Evolutionary conservation across 2,329 filamentous ascomycete species (phyloP), one percentile per base, ranked within the genome.

Genomic region (Aspergillus sp.): DNA sequence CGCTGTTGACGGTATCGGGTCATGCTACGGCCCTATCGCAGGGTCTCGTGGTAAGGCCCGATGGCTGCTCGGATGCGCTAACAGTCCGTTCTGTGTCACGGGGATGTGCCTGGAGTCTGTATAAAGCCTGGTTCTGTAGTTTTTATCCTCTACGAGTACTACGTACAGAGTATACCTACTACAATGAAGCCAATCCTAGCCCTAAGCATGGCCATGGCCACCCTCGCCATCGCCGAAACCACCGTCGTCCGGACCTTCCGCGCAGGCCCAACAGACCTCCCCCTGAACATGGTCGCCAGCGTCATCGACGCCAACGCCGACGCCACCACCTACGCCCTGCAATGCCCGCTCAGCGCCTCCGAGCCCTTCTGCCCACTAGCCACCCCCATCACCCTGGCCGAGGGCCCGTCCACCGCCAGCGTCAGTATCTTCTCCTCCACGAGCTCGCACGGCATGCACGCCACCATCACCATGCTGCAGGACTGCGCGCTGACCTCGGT

Each of bases 341-440:
- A 47, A 7, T 58, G 56, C 38, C 34, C 43, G 5, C 27, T 26
- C 12, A 35, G 12, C 12, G 28, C 42, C 32, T 36, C 28, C 5
- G 12, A 19, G 4, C 26, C 40, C 5, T 26, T 19, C 29, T 58
- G 54, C 45, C 43, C 29, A 3, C 42, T 50, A 5, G 33, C 43
- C 3, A 46, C 44, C 9, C 54, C 53, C 2, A 8, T 53, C 7
- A 58, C 56, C 42, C 27, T 54, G 3, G 56, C 53, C 27, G 44
- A 53, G 34, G 54, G 56, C 4, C 54, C 53, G 6, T 58, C 56
- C 8, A 58, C 54, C 42, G 54, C 44, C 32, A 44, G 44, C 27
- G 28, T 51, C 26, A 47, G 42, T 19, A 50, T 51, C n/a, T 42
- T 48, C 27, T 49, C 47, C 32, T 19, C 52, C 3, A 45, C 48